Percentiles rank a stretch among this genome's conserved stretches.
Evolutionary conservation across 2,329 filamentous ascomycete genomes (phyloP).

Genomic region (Trichophyton schoenleinii): DNA sequence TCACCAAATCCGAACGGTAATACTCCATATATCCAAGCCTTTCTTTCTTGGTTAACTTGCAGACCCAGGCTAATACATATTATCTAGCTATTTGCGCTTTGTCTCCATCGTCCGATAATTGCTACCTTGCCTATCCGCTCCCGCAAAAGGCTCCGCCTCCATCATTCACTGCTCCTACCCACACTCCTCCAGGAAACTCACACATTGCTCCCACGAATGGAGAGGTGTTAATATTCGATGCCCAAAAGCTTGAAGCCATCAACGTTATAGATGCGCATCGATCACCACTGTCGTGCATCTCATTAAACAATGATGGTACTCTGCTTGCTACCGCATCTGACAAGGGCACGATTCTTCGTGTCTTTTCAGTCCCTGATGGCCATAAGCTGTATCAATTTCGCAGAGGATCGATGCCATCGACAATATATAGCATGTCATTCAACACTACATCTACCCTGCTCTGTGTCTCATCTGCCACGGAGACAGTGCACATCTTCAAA

Average conservation of each 20-base stretch:
- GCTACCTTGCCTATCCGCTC: conserved; percentile 86
- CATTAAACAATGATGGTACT: conserved; percentile 84
- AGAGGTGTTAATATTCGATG: conserved; percentile 86
- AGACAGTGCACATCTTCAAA: conserved; percentile 94
- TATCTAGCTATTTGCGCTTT: conserved; percentile 68
- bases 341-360: conserved; percentile 91
- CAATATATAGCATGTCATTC: conserved; percentile 98
- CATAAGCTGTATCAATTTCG: conserved; percentile 95
- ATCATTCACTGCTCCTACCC: conserved; percentile 52
- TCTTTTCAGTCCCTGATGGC: conserved; percentile 82
- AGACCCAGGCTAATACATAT: neutral
- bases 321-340: conserved; percentile 89
- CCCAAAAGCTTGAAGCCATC: conserved; percentile 75
- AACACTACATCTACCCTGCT: conserved; percentile 86
- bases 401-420: conserved; percentile 84
- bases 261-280: conserved; percentile 94
- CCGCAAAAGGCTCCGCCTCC: conserved; percentile 50
- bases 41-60: neutral
- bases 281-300: conserved; percentile 78
- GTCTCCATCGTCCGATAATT: conserved; percentile 88
- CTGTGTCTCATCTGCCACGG: conserved; percentile 89
- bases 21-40: neutral
- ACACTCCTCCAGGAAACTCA: conserved; percentile 61
- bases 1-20: conserved; percentile 75
- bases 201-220: conserved; percentile 77